phyloP scores from a whole-genome alignment of 257 asterid species.

The Plantago ovata region DNA sequence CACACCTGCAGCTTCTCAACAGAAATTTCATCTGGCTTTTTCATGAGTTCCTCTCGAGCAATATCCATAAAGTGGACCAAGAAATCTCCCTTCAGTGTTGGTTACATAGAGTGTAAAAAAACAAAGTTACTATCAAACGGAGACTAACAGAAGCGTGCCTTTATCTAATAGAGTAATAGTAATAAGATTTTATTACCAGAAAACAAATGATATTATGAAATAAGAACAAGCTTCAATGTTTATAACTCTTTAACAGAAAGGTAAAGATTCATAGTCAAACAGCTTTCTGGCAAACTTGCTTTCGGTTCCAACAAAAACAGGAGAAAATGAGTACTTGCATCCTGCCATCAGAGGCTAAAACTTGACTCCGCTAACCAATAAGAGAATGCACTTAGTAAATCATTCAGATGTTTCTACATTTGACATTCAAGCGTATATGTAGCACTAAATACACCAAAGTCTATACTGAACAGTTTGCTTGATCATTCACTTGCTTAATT shows the following conservation, averaged over 20 bases:
- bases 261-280: conserved; percentile 3
- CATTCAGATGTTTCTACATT: conserved; percentile 3
- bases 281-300: background rate
- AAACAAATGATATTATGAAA: conserved; percentile 3
- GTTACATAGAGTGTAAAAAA: conserved; percentile 9
- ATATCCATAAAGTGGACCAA: conserved; percentile 97
- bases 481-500: conserved; percentile 1
- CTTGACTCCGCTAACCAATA: conserved; percentile 2
- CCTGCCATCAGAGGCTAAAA: conserved; percentile 13
- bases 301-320: too few species aligned
- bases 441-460: conserved; percentile 9
- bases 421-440: conserved; percentile 3
- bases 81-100: conserved; percentile 85
- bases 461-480: conserved; percentile 6
- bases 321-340: conserved; percentile 6
- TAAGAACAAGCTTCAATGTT: background rate
- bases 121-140: conserved; percentile 6
- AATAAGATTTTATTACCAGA: background rate
- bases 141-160: background rate
- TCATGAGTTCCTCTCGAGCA: conserved; percentile 87
- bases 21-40: conserved; percentile 90
- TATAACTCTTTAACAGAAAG: conserved; percentile 2
- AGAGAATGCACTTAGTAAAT: conserved; percentile 3
- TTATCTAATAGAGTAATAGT: conserved; percentile 8
- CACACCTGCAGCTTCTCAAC: conserved; percentile 92